Base-by-base conservation (phyloP, 2,329 filamentous ascomycete genomes). In the Thielaviopsis euricoi region DNA sequence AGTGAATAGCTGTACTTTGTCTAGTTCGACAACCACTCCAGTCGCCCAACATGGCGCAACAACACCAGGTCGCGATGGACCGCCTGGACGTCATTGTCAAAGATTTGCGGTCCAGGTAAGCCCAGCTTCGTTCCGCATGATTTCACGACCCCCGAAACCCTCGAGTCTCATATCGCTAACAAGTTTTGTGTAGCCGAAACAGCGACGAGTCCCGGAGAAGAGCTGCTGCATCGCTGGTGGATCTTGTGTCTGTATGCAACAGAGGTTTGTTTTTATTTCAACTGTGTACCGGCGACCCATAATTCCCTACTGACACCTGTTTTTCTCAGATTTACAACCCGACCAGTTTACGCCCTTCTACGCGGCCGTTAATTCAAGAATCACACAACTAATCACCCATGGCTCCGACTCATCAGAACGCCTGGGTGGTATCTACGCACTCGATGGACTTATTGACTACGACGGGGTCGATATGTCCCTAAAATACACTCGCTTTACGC, bases 391-490 rank as follows among this genome's bases (percentile, higher is more conserved):
- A 63, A 89, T 95, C 61, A 83, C 89, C 53, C 88, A 91, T 69
- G 87, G 89, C 62, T 85, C 81, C 72, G 90, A 95, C 69, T 85
- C 88, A 5, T 83, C 85, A 64, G 93, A 98, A 68, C 85, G 89
- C 60, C 82, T 96, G 58, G 93, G 90, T 62, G 94, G 93, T 56
- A 86, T 98, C 62, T 85, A 93, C 65, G 91, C 91, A 60, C 81
- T 98, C 61, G 91, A 95, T 69, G 85, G 86, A 59, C 81, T 98
- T 57, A 91, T 97, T 70, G 90, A 96, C 69, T 96, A 97, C 68
- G 91, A 96, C 65, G 91, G 90, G 60, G 88, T 96, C 64, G 94
- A 98, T 72, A 82, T 87, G 23, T 89, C 88, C 40, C 83, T 89
- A 66, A 97, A 97, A 71, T 95, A 93, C 60, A 95, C 91, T 29